Evolutionary conservation across 768 basidiomycete genomes (phyloP).

Genomic region (Favolaschia claudopus): DNA sequence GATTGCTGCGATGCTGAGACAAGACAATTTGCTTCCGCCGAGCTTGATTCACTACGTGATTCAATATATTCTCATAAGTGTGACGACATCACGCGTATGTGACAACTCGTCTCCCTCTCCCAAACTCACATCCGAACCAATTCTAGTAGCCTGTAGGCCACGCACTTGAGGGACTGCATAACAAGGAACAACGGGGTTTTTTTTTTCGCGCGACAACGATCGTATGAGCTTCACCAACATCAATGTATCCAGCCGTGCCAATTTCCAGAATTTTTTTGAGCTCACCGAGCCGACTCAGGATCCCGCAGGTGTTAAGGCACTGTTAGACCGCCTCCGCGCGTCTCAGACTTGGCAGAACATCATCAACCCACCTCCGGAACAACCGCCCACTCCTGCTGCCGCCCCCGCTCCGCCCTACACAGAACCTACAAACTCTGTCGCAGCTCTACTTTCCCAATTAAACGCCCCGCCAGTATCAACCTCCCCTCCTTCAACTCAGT

Average conservation of each 20-base stretch:
- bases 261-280: too few species aligned
- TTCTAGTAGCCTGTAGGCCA: too few species aligned
- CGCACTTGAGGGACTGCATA: too few species aligned
- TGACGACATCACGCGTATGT: too few species aligned
- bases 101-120: too few species aligned
- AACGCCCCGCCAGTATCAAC: constrained; percentile 41
- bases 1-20: too few species aligned
- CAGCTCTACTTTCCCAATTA: constrained; percentile 69
- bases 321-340: constrained; percentile 71
- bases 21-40: too few species aligned
- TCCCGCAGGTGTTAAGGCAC: constrained; percentile 67
- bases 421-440: constrained; percentile 50
- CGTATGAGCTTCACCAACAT: constrained; percentile 62
- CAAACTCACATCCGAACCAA: too few species aligned
- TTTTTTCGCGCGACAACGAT: neutral
- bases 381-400: constrained; percentile 14
- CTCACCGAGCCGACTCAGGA: constrained; percentile 53
- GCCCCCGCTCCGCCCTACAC: constrained; percentile 4
- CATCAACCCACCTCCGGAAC: constrained; percentile 15
- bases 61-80: too few species aligned
- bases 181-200: too few species aligned
- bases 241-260: constrained; percentile 57
- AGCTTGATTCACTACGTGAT: too few species aligned
- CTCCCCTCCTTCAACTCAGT: neutral
- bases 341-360: constrained; percentile 76